Base-by-base conservation (phyloP, 2,329 filamentous ascomycete species). In the Colletotrichum trifolii region DNA sequence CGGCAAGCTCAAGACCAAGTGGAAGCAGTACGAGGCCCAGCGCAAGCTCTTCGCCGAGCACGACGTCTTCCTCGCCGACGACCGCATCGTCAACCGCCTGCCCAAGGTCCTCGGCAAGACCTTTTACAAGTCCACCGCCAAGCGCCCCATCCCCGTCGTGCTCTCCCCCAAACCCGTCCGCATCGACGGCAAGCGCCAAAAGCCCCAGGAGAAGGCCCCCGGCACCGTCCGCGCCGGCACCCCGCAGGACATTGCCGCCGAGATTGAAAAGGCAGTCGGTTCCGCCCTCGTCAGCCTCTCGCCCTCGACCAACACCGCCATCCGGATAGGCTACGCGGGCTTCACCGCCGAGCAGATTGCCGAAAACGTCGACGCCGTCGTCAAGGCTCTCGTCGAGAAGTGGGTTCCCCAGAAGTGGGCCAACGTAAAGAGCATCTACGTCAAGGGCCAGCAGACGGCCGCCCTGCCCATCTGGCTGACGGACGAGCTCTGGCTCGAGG, bases 381-480 rank as follows among this genome's bases (percentile, higher is more conserved):
- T 88, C 33, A 79, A 85, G 48, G 85, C 84, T 3, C 78, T 97
- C 72, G 88, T 94, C 7, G 89, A 92, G 67, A 94, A 91, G 77
- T 92, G 91, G 74, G 88, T 97, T 49, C 88, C 94, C 15, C 90
- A 95, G 76, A 90, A 94, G 73, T 97, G 94, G 94, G 88, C 87
- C 73, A 96, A 95, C 76, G 86, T 98, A 68, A 90, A 90, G 77
- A 87, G 88, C 68, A 82, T 99, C 67, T 94, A 97, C 78, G 85
- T 99, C 83, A 99, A 98, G 85, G 93, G 93, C 3, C 91, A 93
- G 35, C 89, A 92, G 74, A 97, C 95, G 5, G 91, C 90, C 67
- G 91, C 95, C 8, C 84, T 99, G 73, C 96, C 96, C n/a, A 89
- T 99, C 75, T 99, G 94, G 92, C 82, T 97, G 74, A 92, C 95